phyloP scores from a whole-genome alignment of 768 basidiomycete species.

The Lactarius psammicola region DNA sequence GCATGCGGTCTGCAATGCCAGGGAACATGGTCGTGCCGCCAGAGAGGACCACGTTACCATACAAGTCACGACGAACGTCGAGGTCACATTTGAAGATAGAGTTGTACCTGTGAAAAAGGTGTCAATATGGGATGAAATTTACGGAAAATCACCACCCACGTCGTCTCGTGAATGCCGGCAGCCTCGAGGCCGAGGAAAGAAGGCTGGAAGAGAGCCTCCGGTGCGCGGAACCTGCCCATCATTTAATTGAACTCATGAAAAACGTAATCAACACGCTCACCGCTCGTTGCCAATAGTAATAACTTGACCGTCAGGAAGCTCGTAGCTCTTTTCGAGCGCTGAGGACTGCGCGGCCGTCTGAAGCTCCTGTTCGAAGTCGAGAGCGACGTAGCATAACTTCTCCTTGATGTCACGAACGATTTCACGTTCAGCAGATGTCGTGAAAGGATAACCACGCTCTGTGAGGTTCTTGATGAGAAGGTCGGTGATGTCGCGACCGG shows the following conservation, averaged over 20 bases:
- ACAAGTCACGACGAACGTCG: slow-evolving; percentile 78
- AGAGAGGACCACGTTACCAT: slow-evolving; percentile 82
- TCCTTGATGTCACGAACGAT: slow-evolving; percentile 96
- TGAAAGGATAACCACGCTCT: slow-evolving; percentile 93
- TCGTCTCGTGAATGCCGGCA: slow-evolving; percentile 77
- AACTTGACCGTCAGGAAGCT: slow-evolving; percentile 90
- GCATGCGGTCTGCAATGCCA: slow-evolving; percentile 94
- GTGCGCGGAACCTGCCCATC: slow-evolving; percentile 49
- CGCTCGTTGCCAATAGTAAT: slow-evolving; percentile 81
- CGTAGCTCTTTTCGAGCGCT: slow-evolving; percentile 89
- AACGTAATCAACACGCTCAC: slow-evolving; percentile 31
- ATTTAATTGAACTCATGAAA: neutral
- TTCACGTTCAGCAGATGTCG: slow-evolving; percentile 90
- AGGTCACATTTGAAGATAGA: slow-evolving; percentile 69
- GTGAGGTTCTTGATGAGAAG: slow-evolving; percentile 79
- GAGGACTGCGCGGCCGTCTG: slow-evolving; percentile 88
- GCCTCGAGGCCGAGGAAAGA: slow-evolving; percentile 68
- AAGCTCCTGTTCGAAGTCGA: slow-evolving; percentile 92
- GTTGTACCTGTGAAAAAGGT: slow-evolving; percentile 45
- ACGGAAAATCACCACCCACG: slow-evolving; percentile 37
- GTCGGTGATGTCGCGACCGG: slow-evolving; percentile 89
- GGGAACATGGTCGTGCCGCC: slow-evolving; percentile 75
- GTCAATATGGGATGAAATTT: slow-evolving; percentile 4
- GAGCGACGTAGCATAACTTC: slow-evolving; percentile 89
- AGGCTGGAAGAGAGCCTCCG: slow-evolving; percentile 59